phyloP scores from a whole-genome alignment of 495 filamentous ascomycete species.

The Ascodesmis nigricans region DNA sequence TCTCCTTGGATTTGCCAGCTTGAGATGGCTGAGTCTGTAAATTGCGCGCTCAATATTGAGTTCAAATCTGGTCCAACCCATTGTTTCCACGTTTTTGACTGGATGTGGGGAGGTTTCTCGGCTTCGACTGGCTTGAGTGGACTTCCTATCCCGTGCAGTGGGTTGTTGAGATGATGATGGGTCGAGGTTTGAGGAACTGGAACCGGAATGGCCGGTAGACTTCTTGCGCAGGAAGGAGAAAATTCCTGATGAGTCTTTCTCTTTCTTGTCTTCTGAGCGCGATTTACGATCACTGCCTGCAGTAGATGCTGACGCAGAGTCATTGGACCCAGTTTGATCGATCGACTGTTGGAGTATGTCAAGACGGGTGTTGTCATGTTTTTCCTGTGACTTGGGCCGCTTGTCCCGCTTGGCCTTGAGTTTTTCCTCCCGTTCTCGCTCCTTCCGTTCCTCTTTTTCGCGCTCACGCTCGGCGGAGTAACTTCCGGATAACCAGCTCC shows the following conservation, averaged over 20 bases:
- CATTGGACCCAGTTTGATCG: conserved; percentile 28
- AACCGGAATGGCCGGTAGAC: conserved; percentile 35
- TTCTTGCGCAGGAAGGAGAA: conserved; percentile 82
- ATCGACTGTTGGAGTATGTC: conserved; percentile 68
- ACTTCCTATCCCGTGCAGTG: no score
- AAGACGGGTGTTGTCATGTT: conserved; percentile 51
- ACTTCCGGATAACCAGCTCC: conserved; percentile 48
- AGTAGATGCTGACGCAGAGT: neutral
- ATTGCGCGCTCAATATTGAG: conserved; percentile 94
- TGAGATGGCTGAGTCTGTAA: conserved; percentile 96
- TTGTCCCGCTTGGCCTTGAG: conserved; percentile 38
- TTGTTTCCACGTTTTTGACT: conserved; percentile 32
- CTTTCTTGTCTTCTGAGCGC: conserved; percentile 55
- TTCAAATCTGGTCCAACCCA: conserved; percentile 87
- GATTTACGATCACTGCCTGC: conserved; percentile 48
- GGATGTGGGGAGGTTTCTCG: conserved; percentile 66
- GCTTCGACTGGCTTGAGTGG: no score
- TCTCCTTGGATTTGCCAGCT: conserved; percentile 86
- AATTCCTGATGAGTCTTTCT: conserved; percentile 49
- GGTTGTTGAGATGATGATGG: no score
- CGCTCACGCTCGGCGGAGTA: conserved; percentile 27
- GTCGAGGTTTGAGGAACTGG: conserved; percentile 42
- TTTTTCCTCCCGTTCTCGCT: conserved; percentile 35
- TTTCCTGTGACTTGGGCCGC: conserved; percentile 27
- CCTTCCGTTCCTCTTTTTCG: conserved; percentile 52